Conservation (phyloP, 2,329 filamentous ascomycete species). For the Claviceps pusilla region DNA sequence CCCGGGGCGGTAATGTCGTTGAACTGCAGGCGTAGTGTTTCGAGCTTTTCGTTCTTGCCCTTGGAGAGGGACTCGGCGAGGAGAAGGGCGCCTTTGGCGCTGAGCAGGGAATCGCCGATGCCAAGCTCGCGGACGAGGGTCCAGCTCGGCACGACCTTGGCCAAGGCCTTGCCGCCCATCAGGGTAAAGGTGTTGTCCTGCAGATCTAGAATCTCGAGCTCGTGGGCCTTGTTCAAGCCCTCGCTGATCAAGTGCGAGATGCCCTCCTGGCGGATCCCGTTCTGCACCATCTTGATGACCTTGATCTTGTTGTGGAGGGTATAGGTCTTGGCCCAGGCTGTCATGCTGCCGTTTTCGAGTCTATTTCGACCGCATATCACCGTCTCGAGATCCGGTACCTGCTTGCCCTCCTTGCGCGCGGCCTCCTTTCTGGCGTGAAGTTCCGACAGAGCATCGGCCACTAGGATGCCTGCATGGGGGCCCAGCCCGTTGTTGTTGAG, state of each 20-base stretch:
- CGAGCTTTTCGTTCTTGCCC: conserved; percentile 64
- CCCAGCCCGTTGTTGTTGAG: conserved; percentile 98
- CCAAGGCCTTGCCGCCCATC: conserved; percentile 62
- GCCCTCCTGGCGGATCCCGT: conserved; percentile 89
- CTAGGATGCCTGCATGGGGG: conserved; percentile 73
- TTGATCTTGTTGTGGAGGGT: conserved; percentile 68
- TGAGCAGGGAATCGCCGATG: conserved; percentile 75
- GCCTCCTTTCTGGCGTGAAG: conserved; percentile 74
- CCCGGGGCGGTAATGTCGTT: conserved; percentile 80
- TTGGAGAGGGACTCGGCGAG: conserved; percentile 58
- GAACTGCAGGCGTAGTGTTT: conserved; percentile 74
- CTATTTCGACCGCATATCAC: conserved; percentile 93
- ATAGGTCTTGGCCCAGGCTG: conserved; percentile 80
- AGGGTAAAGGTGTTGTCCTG: conserved; percentile 96
- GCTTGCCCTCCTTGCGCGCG: conserved; percentile 54
- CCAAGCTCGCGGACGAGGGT: conserved; percentile 64
- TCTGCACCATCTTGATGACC: conserved; percentile 93
- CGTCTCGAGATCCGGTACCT: conserved; percentile 79
- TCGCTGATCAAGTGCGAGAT: conserved; percentile 67
- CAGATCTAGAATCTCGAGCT: conserved; percentile 66
- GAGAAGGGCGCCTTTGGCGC: conserved; percentile 58
- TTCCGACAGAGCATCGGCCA: conserved; percentile 73
- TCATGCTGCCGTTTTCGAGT: conserved; percentile 91
- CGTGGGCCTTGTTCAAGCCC: conserved; percentile 56
- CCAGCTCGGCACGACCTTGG: conserved; percentile 62